Base-by-base conservation (phyloP, 2,329 filamentous ascomycete genomes). In the Ophiostoma sp. region DNA sequence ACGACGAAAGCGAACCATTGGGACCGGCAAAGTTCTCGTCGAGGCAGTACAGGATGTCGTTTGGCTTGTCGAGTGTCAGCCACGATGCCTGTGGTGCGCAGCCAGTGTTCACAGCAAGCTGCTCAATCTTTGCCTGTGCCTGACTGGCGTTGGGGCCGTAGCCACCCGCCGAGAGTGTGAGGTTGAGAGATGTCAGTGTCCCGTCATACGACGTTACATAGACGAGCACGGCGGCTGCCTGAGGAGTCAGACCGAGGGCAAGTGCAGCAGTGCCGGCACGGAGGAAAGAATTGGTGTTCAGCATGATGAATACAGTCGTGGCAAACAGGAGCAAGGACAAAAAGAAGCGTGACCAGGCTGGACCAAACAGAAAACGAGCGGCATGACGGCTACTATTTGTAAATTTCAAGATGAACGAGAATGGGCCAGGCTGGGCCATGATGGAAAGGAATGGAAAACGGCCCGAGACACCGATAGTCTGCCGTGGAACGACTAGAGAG, bases 41-140 rank as follows among this genome's bases (percentile, higher is more conserved):
- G 62, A 85, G 73, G 76, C 87, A 89, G 77, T 85, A 87, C 11
- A 90, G 77, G 12, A 81, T 75, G 36, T 78, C 78, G 70, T 81
- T 79, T 63, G 77, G 73, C 69, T 79, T 75, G 74, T 87, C 83
- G 27, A 87, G 79, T 27, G 84, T 84, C 68, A 89, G 77, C 86
- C 87, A 90, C 11, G 85, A 83, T 5, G 87, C 84, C 70, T 81
- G 83, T 1, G 78, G 76, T 9, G 80, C 83, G 75, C 86, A 89
- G 45, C 77, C 78, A 66, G 78, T 79, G 36, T 79, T 79, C 3
- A 76, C 76, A 66, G 79, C 79, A 18, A 83, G 75, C 27, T 76
- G 74, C 72, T 78, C 76, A 69, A 87, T 79, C 68, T 73, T 73
- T 70, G 75, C 73, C 44, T 60, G 27, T 65, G 41, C 5, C 52